A percentile compares a stretch with the other conserved stretches of the same genome.
These are phyloP conservation scores for Kwoniella dendrophila DNA, from an alignment of 768 basidiomycete species.

Conservation along the genomic window DNA sequence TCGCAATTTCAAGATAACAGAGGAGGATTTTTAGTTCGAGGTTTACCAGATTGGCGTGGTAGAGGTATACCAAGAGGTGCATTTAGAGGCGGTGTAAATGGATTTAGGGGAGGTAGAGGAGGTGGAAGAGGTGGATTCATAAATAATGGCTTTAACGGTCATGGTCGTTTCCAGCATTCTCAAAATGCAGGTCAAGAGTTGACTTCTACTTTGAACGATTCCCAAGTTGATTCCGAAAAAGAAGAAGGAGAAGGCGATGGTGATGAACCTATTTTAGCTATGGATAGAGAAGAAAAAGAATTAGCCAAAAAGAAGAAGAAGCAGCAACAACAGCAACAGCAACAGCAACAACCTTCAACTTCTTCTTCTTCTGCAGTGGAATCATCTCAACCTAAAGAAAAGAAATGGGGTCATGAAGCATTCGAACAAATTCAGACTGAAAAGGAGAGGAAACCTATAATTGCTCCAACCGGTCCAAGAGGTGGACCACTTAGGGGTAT, in stretches of 20 bases:
- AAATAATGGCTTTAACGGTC: background rate
- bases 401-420: slow-evolving; percentile 48
- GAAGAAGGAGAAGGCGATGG: slow-evolving; percentile 26
- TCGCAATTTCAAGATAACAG: background rate
- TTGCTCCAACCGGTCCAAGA: background rate
- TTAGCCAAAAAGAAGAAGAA: background rate
- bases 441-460: slow-evolving; percentile 8
- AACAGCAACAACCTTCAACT: no score
- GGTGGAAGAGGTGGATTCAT: slow-evolving; percentile 28
- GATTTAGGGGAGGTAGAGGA: slow-evolving; percentile 32
- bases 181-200: slow-evolving; percentile 9
- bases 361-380: background rate
- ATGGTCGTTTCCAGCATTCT: slow-evolving; percentile 5
- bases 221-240: background rate
- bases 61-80: slow-evolving; percentile 61
- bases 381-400: slow-evolving; percentile 8
- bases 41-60: slow-evolving; percentile 58
- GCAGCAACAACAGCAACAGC: no score
- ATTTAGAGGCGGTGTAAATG: slow-evolving; percentile 31
- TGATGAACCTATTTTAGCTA: slow-evolving; percentile 31
- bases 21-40: no score
- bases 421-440: slow-evolving; percentile 32
- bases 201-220: slow-evolving; percentile 1
- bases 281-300: slow-evolving; percentile 24
- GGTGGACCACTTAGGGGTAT: slow-evolving; percentile 21